phyloP scores from a whole-genome alignment of 495 filamentous ascomycete genomes.

The Neurospora sp. region DNA sequence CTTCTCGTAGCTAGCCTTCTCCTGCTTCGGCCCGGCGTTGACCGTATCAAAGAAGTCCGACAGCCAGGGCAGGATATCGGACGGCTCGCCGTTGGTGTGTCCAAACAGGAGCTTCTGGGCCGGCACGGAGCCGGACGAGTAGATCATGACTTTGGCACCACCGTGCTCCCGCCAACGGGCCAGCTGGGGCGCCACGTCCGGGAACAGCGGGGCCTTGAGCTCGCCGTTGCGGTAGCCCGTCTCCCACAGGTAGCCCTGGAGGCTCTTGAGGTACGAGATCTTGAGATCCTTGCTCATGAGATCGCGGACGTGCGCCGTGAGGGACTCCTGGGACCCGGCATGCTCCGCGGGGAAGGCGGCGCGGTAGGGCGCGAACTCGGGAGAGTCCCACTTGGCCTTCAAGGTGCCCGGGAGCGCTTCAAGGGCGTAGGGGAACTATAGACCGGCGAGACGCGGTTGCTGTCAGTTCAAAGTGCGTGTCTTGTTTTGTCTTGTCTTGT shows the following conservation, averaged over 20 bases:
- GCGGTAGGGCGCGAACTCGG: slow-evolving; percentile 47
- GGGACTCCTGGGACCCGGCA: slow-evolving; percentile 35
- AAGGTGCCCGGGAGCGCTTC: slow-evolving; percentile 46
- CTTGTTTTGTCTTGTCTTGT: not conserved
- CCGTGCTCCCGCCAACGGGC: slow-evolving; percentile 35
- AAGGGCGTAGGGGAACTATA: slow-evolving; percentile 63
- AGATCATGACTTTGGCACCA: slow-evolving; percentile 49
- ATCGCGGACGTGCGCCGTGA: slow-evolving; percentile 50
- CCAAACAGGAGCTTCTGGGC: slow-evolving; percentile 63
- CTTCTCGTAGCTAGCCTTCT: slow-evolving; percentile 47
- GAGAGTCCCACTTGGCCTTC: slow-evolving; percentile 47
- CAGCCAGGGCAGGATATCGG: slow-evolving; percentile 47
- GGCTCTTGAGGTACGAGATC: slow-evolving; percentile 55
- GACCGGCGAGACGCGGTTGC: not conserved
- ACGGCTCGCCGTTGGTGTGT: slow-evolving; percentile 46
- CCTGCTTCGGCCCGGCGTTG: slow-evolving; percentile 60
- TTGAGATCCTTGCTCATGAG: slow-evolving; percentile 59
- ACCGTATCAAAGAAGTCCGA: slow-evolving; percentile 60
- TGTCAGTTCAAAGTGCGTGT: not conserved
- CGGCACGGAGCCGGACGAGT: slow-evolving; percentile 59
- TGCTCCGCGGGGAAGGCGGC: slow-evolving; percentile 53
- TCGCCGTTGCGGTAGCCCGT: slow-evolving; percentile 51
- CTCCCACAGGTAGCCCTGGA: slow-evolving; percentile 65
- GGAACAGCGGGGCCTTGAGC: slow-evolving; percentile 55
- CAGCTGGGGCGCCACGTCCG: slow-evolving; percentile 51